Evolutionary conservation across 2,329 filamentous ascomycete species (phyloP), one percentile per base, ranked within the genome.

Genomic region (Fusarium hostae): DNA sequence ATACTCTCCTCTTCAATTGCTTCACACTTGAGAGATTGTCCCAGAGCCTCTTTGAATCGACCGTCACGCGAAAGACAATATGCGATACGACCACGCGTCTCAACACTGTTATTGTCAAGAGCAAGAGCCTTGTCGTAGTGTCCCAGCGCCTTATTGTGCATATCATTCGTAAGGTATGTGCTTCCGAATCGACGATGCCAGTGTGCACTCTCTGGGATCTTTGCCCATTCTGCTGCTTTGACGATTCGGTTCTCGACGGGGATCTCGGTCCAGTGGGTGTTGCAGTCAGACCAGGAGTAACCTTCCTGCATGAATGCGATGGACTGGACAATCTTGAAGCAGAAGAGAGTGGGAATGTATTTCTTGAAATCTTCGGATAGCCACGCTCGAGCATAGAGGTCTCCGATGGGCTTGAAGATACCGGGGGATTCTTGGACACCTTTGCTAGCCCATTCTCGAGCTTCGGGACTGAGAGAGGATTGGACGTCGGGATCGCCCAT

Each of bases 311-410:
- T 79, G 5, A 81, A 80, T 9, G 82, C 81, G 34, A 83, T 77
- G 44, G 78, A 81, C 61, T 84, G 82, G 7, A 84, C 82, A 40
- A 84, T 83, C 59, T 83, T 81, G 66, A 84, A 83, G 68, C 82
- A 84, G 61, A 83, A 82, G 0, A 81, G 70, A 0, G 82, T 82
- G 9, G 82, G 81, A 9, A 83, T 74, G 39, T 83, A 84, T 37
- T 74, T 75, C 30, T 77, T 70, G 32, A 79, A 83, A 7, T 78
- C 74, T 7, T 74, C 72, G 0, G 79, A 78, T 0, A 84, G 76
- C 82, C 82, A 84, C 0, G 81, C 82, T 5, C 77, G 71, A 4
- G 82, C 81, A 30, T 83, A 84, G 1, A 81, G 72, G 2, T 79
- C 76, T 3, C 82, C 82, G 35, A 83, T 82, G 1, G 74, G 75